Evolutionary conservation across 768 basidiomycete genomes (phyloP).

Genomic region (Megacollybia marginata): DNA sequence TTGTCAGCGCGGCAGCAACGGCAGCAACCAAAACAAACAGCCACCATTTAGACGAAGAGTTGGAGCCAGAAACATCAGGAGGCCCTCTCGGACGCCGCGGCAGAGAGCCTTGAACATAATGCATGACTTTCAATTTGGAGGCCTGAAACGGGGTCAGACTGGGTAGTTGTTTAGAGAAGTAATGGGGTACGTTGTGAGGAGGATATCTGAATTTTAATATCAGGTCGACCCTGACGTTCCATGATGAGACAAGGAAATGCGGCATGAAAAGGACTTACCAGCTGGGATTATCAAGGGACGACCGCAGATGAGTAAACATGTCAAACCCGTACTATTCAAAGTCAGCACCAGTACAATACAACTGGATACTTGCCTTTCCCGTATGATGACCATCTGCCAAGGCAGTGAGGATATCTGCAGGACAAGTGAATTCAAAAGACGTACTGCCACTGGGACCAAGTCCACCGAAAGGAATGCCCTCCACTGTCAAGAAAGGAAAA

Average conservation of each 20-base stretch:
- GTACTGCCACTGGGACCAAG: slow-evolving; percentile 61
- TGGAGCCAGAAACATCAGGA: neutral
- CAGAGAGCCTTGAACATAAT: neutral
- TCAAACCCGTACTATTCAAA: slow-evolving; percentile 47
- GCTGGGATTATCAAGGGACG: slow-evolving; percentile 51
- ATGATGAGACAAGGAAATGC: neutral
- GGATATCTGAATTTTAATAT: slow-evolving; percentile 49
- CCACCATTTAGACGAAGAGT: neutral
- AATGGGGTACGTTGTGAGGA: slow-evolving; percentile 19
- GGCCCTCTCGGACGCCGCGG: neutral
- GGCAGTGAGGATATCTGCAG: neutral
- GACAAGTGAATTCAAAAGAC: slow-evolving; percentile 12
- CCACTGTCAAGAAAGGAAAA: slow-evolving; percentile 7
- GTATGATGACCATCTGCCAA: slow-evolving; percentile 58
- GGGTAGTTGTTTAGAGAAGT: slow-evolving; percentile 28
- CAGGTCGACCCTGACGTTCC: slow-evolving; percentile 36
- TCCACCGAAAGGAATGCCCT: slow-evolving; percentile 43
- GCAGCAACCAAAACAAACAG: neutral
- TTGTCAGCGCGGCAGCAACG: slow-evolving; percentile 35
- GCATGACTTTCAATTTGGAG: neutral
- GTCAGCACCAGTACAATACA: neutral
- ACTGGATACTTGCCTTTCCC: slow-evolving; percentile 37
- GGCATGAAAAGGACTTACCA: slow-evolving; percentile 32
- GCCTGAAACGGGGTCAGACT: slow-evolving; percentile 1
- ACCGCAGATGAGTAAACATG: slow-evolving; percentile 67